A percentile compares a stretch with the other conserved stretches of the same genome.
phyloP scores from a whole-genome alignment of 164 flowering plant genomes.

The Magnolia sinica region DNA sequence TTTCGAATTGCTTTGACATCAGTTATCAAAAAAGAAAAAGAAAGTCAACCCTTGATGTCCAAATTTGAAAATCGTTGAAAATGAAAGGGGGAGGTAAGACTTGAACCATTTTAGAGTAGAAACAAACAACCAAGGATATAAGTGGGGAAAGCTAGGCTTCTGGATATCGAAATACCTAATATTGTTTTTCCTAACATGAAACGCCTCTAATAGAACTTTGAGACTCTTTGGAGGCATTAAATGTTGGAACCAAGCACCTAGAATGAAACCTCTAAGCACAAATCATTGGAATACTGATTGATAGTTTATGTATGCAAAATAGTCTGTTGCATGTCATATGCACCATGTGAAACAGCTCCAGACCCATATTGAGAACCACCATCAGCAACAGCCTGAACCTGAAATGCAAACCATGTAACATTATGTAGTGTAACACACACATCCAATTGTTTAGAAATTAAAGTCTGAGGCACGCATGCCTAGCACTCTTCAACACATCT shows the following conservation, averaged over 20 bases:
- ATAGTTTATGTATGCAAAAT: constrained; percentile 16
- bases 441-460: not conserved
- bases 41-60: not conserved
- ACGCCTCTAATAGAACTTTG: not conserved
- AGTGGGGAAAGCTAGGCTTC: not conserved
- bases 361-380: constrained; percentile 18
- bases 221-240: not conserved
- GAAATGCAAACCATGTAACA: constrained; percentile 9
- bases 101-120: not conserved
- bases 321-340: constrained; percentile 22
- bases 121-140: not conserved
- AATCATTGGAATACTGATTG: not conserved
- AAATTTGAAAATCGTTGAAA: no score
- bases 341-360: constrained; percentile 20
- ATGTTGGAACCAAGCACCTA: not conserved
- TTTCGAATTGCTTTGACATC: not conserved
- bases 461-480: no score
- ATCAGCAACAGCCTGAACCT: constrained; percentile 26
- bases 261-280: not conserved
- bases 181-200: not conserved
- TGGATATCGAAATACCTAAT: not conserved
- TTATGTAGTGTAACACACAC: not conserved
- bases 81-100: not conserved
- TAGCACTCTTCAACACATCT: not conserved
- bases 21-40: not conserved